Base-by-base conservation (phyloP, 495 filamentous ascomycete species). In the Talaromyces liani region DNA sequence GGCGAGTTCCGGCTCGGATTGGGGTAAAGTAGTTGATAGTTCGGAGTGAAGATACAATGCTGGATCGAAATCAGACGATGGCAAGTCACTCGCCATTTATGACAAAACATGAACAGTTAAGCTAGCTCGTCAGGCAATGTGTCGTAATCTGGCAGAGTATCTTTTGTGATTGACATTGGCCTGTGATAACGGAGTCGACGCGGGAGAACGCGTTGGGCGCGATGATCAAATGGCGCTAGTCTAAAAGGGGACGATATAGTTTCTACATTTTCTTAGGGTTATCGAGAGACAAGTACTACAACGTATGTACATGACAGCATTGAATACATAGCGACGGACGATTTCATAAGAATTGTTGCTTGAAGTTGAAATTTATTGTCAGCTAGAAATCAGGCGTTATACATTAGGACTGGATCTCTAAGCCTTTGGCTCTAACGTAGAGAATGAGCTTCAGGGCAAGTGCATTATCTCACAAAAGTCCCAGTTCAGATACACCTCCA, bases 31-130 rank as follows among this genome's bases (percentile, higher is more conserved):
- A 59, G 71, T 67, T 31, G 58, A 58, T 62, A 60, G 54, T 69
- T 82, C 78, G 59, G 82, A 83, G 66, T 83, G 77, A 31, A 85
- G 78, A 63, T 79, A 70, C 33, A 83, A 63, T 56, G 81, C 80
- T 20, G 82, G 82, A 64, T 85, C 82, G 60, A 84, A 84, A 12
- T 81, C 84, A 4, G 81, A 74, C 7, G 73, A 80, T 75, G 64
- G 68, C 73, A 71, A 63, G n/a, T 65, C 41, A 54, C 22, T 49
- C 60, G 41, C 60, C 60, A 62, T 62, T 7, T 22, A 61, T 49
- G n/a, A 8, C n/a, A 49, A 8, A 20, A 20, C 2, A 8, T 20
- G 1, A 20, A 9, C n/a, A 49, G 2, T 49, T 9, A 9, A 5
- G n/a, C 18, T 12, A 20, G 36, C 36, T 16, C 14, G 33, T 12